Evolutionary conservation across 2,329 filamentous ascomycete genomes (phyloP), one percentile per base, ranked within the genome.

Genomic region (Scedosporium aurantiacum): DNA sequence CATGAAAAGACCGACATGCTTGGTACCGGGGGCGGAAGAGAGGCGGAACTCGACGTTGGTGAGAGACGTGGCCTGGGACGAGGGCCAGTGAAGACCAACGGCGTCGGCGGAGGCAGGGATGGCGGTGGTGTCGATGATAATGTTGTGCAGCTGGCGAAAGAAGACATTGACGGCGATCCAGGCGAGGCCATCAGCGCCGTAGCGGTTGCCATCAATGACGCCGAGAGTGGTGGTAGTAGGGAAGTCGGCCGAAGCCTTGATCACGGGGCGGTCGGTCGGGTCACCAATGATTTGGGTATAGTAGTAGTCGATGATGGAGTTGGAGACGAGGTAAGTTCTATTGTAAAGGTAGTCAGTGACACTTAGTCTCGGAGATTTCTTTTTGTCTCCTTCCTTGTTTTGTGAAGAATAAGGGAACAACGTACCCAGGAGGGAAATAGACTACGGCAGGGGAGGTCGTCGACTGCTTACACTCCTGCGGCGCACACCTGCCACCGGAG

Each of bases 281-380:
- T 92, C 87, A 47, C 89, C 89, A 32, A 91, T 80, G 64, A 94
- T 79, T 71, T 90, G 87, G 1, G 89, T 91, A 70, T 91, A 90
- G 75, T 92, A 94, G 73, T 86, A 85, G 69, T 88, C 84, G 50
- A 89, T 74, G 63, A 94, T 84, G 5, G 89, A 87, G 64, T 77
- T 79, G 58, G 82, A 87, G 63, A 93, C 84, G 4, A 86, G 68
- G 68, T 93, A 94, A 2, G 86, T 91, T 54, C 73, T 74, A 40
- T 2, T 3, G 7, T 5, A 28, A 45, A 12, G 52, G 43, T 54
- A 25, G 55, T 43, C 23, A 23, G 28, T 3, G 14, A 12, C 1
- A 5, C n/a, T 23, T 10, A 4, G 25, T 4, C 5, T 8, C 40
- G 21, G 23, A 47, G 16, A 47, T 47, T 47, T 47, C 18, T 21